phyloP scores from a whole-genome alignment of 2,329 filamentous ascomycete genomes.

The Fusarium floridanum region DNA sequence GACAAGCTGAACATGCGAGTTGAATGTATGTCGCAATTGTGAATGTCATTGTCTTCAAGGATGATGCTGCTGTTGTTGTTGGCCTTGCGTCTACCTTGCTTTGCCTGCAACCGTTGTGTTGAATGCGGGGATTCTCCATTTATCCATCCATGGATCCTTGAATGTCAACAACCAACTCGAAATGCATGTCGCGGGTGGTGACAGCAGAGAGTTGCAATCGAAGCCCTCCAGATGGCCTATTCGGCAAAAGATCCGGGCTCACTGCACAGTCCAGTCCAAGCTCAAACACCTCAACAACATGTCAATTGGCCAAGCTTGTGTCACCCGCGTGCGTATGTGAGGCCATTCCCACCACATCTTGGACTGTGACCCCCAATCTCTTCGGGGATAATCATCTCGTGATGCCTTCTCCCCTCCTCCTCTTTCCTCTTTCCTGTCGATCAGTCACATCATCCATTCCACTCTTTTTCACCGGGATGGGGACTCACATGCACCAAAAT shows the following conservation, averaged over 20 bases:
- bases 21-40: constrained; percentile 3
- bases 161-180: neutral
- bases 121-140: constrained; percentile 8
- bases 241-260: constrained; percentile 11
- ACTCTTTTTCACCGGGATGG: constrained; percentile 11
- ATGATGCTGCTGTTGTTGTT: constrained; percentile 21
- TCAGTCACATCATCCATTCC: constrained; percentile 22
- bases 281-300: neutral
- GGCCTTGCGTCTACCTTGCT: neutral
- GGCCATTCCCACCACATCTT: constrained; percentile 30
- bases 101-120: neutral
- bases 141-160: neutral
- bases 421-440: constrained; percentile 18
- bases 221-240: neutral
- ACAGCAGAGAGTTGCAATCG: neutral
- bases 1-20: neutral
- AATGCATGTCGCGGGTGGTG: constrained; percentile 20
- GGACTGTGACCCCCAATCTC: constrained; percentile 3
- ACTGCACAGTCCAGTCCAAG: neutral
- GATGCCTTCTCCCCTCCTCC: constrained; percentile 4
- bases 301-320: neutral
- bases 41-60: constrained; percentile 14
- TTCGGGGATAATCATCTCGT: constrained; percentile 11
- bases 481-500: constrained; percentile 19
- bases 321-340: constrained; percentile 3